Evolutionary conservation across 257 asterid species (phyloP).

Genomic region (Haberlea rhodopensis): DNA sequence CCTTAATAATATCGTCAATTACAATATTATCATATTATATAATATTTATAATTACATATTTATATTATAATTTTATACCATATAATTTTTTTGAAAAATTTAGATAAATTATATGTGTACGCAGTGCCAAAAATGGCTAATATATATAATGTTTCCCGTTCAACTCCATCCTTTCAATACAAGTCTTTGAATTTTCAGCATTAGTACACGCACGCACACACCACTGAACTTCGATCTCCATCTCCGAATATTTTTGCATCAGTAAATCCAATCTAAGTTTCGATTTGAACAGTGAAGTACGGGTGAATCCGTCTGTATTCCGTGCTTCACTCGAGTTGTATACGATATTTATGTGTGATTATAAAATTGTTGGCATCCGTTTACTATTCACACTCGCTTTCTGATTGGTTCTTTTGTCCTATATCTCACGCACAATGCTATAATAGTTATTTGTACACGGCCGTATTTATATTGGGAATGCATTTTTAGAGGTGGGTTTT

Average conservation of each 20-base stretch:
- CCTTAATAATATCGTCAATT: no score
- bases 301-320: background rate
- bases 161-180: background rate
- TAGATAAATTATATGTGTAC: no score
- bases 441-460: background rate
- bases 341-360: background rate
- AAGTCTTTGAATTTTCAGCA: background rate
- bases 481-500: background rate
- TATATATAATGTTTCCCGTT: background rate
- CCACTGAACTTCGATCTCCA: background rate
- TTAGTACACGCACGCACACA: background rate
- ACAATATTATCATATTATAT: no score
- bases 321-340: background rate
- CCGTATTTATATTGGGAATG: background rate
- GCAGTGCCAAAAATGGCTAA: no score
- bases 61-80: no score
- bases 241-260: background rate
- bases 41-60: no score
- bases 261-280: background rate
- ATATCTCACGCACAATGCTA: background rate
- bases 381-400: background rate
- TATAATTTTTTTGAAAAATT: no score
- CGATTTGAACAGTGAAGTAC: background rate
- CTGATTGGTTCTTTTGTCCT: background rate
- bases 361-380: background rate